Base-by-base conservation (phyloP, 768 basidiomycete species). In the Stropharia rugosoannulata region DNA sequence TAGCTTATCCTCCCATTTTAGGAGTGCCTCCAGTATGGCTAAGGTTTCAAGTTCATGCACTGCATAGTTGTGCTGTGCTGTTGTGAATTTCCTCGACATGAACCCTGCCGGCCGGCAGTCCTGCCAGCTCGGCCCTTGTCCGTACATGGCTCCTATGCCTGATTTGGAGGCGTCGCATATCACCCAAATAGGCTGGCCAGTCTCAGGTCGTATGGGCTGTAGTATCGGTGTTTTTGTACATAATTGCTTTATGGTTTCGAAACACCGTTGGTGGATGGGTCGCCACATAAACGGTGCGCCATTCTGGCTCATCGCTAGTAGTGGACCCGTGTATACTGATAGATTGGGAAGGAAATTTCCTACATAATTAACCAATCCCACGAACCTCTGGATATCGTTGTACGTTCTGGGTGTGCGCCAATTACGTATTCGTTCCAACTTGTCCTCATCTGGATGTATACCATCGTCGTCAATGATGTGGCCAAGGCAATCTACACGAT, bases 381-480 rank as follows among this genome's bases (percentile, higher is more conserved):
- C n/a, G n/a, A n/a, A n/a, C n/a, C n/a, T n/a, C n/a, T n/a, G n/a
- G n/a, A n/a, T n/a, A n/a, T n/a, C n/a, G n/a, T n/a, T n/a, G n/a
- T n/a, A n/a, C n/a, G n/a, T n/a, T n/a, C n/a, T n/a, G n/a, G n/a
- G n/a, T n/a, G n/a, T n/a, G n/a, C n/a, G n/a, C n/a, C n/a, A n/a
- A n/a, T n/a, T n/a, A n/a, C n/a, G n/a, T n/a, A n/a, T n/a, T n/a
- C n/a, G n/a, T n/a, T n/a, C n/a, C n/a, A n/a, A n/a, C 54, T 79
- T 80, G 55, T 78, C 70, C 0, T 54, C 9, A 39, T 77, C 71
- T 0, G 70, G 66, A 46, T 74, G 70, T 0, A 80, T 63, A 0
- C 79, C 75, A 1, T 63, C n/a, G n/a, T 74, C 63, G 52, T 76
- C 72, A 1, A 80, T 73, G 0, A 72, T 43, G 43, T 78, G 75